These are phyloP conservation scores for Tagetes erecta DNA, from an alignment of 129 eudicot genomes.

Conservation along the genomic window DNA sequence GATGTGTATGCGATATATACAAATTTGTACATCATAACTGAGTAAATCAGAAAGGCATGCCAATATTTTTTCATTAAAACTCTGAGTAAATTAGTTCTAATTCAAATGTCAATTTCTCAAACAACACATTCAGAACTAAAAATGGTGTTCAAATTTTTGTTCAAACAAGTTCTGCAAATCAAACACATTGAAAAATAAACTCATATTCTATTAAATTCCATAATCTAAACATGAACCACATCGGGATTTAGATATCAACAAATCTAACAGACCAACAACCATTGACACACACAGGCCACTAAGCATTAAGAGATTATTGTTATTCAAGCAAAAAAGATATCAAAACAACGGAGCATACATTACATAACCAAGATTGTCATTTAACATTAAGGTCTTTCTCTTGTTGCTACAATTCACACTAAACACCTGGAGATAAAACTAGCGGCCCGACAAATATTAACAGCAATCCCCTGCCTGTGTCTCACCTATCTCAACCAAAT, in stretches of 20 bases:
- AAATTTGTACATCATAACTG: too few relatives aligned
- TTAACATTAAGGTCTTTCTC: constrained; percentile 19
- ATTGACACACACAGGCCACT: neutral
- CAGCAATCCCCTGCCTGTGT: constrained; percentile 29
- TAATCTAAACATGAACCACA: neutral
- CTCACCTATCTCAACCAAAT: constrained; percentile 1
- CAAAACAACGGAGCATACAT: neutral
- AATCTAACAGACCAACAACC: neutral
- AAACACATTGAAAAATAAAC: too few relatives aligned
- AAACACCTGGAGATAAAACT: constrained; percentile 25
- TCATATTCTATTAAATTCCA: too few relatives aligned
- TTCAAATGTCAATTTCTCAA: too few relatives aligned
- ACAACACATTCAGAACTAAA: too few relatives aligned
- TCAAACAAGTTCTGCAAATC: too few relatives aligned
- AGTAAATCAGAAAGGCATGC: too few relatives aligned
- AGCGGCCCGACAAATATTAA: constrained; percentile 15
- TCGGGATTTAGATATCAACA: neutral
- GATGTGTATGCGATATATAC: too few relatives aligned
- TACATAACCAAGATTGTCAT: constrained; percentile 17
- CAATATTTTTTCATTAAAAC: too few relatives aligned
- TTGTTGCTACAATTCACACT: constrained; percentile 8
- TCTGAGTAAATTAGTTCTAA: too few relatives aligned
- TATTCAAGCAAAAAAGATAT: neutral
- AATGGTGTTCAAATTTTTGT: too few relatives aligned
- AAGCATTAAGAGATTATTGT: neutral